These are phyloP conservation scores for Abrus precatorius DNA, from an alignment of 306 rosid genomes.

Conservation along the genomic window DNA sequence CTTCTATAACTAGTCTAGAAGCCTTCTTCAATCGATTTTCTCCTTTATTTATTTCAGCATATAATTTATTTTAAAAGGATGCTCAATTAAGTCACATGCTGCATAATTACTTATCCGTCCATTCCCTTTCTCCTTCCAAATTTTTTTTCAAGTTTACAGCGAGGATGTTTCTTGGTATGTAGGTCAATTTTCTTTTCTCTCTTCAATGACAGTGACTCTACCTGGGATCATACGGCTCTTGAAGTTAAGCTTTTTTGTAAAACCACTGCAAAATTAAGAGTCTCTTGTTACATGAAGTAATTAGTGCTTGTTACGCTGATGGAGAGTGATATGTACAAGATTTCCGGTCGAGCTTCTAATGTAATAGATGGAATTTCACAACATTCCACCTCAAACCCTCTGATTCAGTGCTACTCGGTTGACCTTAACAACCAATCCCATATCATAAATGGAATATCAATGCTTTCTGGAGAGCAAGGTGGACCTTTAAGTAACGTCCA, in stretches of 20 bases:
- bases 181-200: neutral
- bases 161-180: neutral
- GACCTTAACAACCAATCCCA: slow-evolving; percentile 58
- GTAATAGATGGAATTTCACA: slow-evolving; percentile 54
- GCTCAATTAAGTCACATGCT: neutral
- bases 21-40: neutral
- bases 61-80: neutral
- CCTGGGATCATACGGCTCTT: neutral
- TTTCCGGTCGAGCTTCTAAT: slow-evolving; percentile 48
- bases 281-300: slow-evolving; percentile 5
- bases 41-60: neutral
- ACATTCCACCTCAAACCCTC: slow-evolving; percentile 51
- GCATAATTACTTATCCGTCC: neutral
- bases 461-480: slow-evolving; percentile 52
- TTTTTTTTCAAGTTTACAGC: slow-evolving; percentile 30
- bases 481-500: slow-evolving; percentile 43
- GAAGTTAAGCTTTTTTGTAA: slow-evolving; percentile 40
- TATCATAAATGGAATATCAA: slow-evolving; percentile 52
- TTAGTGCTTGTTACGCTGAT: slow-evolving; percentile 30
- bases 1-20: neutral
- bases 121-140: neutral
- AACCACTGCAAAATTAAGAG: slow-evolving; percentile 24
- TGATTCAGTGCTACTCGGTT: slow-evolving; percentile 55
- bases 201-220: neutral
- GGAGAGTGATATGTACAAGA: slow-evolving; percentile 58